A percentile compares a stretch with the other conserved stretches of the same genome.
These are phyloP conservation scores for Ophryocystis elektroscirrha DNA, from an alignment of 169 alveolate genomes.

Conservation along the genomic window DNA sequence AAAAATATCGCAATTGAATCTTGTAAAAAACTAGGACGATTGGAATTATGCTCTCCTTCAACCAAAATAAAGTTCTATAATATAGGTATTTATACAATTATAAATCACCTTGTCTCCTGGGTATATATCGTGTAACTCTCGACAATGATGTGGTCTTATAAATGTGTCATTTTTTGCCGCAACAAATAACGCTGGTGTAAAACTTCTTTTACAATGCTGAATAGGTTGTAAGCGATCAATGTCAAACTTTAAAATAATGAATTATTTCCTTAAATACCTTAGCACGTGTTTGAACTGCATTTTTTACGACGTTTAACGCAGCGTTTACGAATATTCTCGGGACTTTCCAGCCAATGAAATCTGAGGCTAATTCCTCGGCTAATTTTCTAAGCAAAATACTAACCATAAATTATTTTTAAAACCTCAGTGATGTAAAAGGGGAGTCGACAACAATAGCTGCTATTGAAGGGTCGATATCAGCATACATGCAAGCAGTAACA, in stretches of 20 bases:
- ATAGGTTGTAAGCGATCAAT: conserved; percentile 44
- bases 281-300: not conserved
- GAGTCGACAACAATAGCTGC: conserved; percentile 71
- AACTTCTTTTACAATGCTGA: conserved; percentile 6
- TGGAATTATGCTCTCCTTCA: conserved; percentile 33
- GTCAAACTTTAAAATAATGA: conserved; percentile 45
- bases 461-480: conserved; percentile 53
- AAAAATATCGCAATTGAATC: conserved; percentile 28
- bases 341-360: conserved; percentile 22
- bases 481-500: conserved; percentile 63
- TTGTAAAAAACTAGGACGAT: conserved; percentile 23
- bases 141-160: conserved; percentile 18
- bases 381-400: conserved; percentile 1
- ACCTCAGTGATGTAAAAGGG: conserved; percentile 43
- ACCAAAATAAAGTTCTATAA: conserved; percentile 14
- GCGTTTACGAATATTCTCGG: conserved; percentile 44
- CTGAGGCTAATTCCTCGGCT: conserved; percentile 45
- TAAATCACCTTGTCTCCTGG: conserved; percentile 18
- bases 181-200: conserved; percentile 13
- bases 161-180: conserved; percentile 22
- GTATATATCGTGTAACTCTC: conserved; percentile 14
- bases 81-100: conserved; percentile 2
- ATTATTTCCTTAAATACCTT: not conserved
- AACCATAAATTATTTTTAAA: not conserved
- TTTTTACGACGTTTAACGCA: conserved; percentile 31